phyloP scores from a whole-genome alignment of 495 filamentous ascomycete species.

The Glutinoglossum americanum region DNA sequence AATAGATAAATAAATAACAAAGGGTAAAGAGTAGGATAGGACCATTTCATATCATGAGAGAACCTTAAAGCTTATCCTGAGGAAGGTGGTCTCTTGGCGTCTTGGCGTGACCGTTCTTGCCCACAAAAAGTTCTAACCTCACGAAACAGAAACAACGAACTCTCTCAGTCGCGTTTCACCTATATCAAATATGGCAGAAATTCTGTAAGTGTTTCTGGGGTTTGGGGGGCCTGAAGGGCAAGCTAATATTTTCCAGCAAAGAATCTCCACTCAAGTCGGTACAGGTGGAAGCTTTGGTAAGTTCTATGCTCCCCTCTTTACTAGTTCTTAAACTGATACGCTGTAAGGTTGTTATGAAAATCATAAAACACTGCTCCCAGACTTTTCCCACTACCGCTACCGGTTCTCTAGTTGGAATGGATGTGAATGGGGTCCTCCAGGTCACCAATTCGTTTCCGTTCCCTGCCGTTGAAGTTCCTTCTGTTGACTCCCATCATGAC shows the following conservation, averaged over 20 bases:
- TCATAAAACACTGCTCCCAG: conserved; percentile 78
- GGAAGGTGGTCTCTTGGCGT: no score
- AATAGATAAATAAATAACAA: no score
- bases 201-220: background rate
- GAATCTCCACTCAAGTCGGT: conserved; percentile 51
- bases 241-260: conserved; percentile 19
- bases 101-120: background rate
- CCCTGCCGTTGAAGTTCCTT: conserved; percentile 58
- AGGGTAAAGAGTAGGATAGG: no score
- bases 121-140: background rate
- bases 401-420: conserved; percentile 83
- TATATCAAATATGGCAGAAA: background rate
- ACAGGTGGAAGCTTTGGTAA: conserved; percentile 69
- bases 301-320: conserved; percentile 6
- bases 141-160: background rate
- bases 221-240: background rate
- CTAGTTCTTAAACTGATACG: conserved; percentile 1
- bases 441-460: conserved; percentile 92
- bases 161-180: background rate
- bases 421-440: conserved; percentile 60
- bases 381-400: conserved; percentile 77
- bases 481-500: conserved; percentile 58
- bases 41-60: no score
- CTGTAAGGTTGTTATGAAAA: conserved; percentile 77
- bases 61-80: no score